Evolutionary conservation across 768 basidiomycete species (phyloP), one percentile per base, ranked within the genome.

Genomic region (Artomyces pyxidatus): DNA sequence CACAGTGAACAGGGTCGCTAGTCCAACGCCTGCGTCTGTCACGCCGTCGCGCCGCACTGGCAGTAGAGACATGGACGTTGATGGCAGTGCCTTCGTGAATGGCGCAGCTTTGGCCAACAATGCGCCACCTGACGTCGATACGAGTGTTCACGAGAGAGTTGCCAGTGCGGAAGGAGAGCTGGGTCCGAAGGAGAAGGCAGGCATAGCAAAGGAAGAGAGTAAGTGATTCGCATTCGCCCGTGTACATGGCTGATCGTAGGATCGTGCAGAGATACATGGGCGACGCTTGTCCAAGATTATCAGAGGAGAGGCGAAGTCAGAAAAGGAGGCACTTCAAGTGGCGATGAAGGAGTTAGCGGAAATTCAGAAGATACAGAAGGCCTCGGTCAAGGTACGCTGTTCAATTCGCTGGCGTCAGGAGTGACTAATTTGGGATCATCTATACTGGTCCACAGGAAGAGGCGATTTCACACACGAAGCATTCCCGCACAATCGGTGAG

Each of bases 351-450:
- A 85, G 53, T 77, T 90, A 19, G 73, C 74, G 3, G 69, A 78
- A 25, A 63, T 89, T n/a, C 85, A 86, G 61, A 72, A 71, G 61
- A 63, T 84, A n/a, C 88, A 89, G 58, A 81, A 78, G 60, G 66
- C 68, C 3, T 80, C 84, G 1, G 71, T 83, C 47, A 80, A 80
- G 65, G 78, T 78, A 21, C 14, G 65, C 61, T 27, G 17, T 27
- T 28, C 16, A 2, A 14, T 32, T 32, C 16, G n/a, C 8, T 21
- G 26, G 23, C 39, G 19, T n/a, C 7, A 3, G 11, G 25, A 16
- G 14, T 10, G 14, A 12, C 17, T 19, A 23, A 3, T 26, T 5
- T 12, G 8, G 12, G 6, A 12, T 21, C 30, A 3, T 19, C 37
- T n/a, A 23, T 37, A 10, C 12, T 27, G 22, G 25, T 23, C 12